Evolutionary conservation across 2,329 filamentous ascomycete species (phyloP).

Genomic region (Lecanicillium sp.): DNA sequence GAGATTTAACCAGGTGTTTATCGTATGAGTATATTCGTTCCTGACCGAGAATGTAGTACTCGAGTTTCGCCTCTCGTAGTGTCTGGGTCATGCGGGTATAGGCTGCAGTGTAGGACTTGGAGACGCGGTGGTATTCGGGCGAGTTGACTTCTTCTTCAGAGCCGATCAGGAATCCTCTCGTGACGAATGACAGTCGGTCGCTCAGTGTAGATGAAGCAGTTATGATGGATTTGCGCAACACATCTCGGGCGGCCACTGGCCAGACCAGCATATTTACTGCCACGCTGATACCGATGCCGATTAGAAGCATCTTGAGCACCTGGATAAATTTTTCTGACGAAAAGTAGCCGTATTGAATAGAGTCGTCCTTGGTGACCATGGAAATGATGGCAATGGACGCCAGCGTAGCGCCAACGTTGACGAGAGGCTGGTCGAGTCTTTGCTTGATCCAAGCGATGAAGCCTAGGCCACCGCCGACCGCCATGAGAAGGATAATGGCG

Average conservation of each 20-base stretch:
- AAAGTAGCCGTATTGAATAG: constrained; percentile 75
- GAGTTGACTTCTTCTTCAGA: constrained; percentile 71
- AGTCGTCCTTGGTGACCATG: constrained; percentile 83
- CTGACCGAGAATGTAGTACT: constrained; percentile 76
- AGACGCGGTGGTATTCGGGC: constrained; percentile 56
- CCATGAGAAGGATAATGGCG: constrained; percentile 71
- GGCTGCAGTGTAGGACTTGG: constrained; percentile 57
- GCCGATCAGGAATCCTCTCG: constrained; percentile 76
- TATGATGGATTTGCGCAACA: constrained; percentile 66
- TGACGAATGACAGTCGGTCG: constrained; percentile 74
- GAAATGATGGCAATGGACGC: constrained; percentile 86
- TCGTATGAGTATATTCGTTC: constrained; percentile 76
- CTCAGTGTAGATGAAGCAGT: constrained; percentile 69
- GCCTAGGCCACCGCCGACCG: constrained; percentile 79
- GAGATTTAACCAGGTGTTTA: constrained; percentile 71
- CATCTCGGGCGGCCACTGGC: constrained; percentile 68
- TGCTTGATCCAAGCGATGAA: constrained; percentile 87
- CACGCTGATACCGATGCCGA: constrained; percentile 68
- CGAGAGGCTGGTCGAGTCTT: constrained; percentile 67
- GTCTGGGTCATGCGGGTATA: constrained; percentile 69
- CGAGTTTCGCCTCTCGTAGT: constrained; percentile 78
- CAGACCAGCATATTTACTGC: constrained; percentile 71
- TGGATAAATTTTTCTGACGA: constrained; percentile 76
- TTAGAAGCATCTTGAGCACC: constrained; percentile 75
- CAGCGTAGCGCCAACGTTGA: constrained; percentile 79